Evolutionary conservation across 1,139 yeast species (phyloP), one percentile per base, ranked within the genome.

Genomic region (Candida frijolesensis): DNA sequence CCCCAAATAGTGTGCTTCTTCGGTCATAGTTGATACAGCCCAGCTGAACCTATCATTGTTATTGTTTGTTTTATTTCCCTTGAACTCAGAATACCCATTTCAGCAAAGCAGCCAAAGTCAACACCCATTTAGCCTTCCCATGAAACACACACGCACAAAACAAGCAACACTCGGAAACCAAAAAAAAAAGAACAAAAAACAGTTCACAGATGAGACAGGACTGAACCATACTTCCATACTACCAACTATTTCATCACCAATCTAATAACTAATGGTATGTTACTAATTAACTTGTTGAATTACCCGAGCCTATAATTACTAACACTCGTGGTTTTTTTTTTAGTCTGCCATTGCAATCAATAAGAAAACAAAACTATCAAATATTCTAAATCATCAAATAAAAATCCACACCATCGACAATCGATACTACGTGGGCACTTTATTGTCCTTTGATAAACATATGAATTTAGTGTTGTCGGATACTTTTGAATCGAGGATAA

Each of bases 381-480:
- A 87, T 62, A 76, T 92, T 56, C 72, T 94, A 51, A 80, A 89
- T 61, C 87, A 83, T 70, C 78, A 91, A 54, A 82, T 94, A 48
- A 80, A 87, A 51, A 87, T 91, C 32, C 78, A 85, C 38, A 82
- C 95, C 1, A 67, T 82, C 22, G 97, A 92, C 68, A 85, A 87
- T 11, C 78, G 96, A 45, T 84, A 83, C 48, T 82, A 88, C 58
- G 75, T 85, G 10, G 99, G 99, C 1, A 85, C 86, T 54, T 76
- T 94, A 49, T 70, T 92, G 56, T 94, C 98, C 3, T 94, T 90
- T 64, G 98, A 94, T 67, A 86, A 86, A 65, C 89, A 87, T 65
- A 85, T 92, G 85, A 94, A 94, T 66, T 66, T 94, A 42, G 97
- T 94, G 14, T 72, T 94, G 40, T 80, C 89, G 14, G 96, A 92